phyloP scores from a whole-genome alignment of 345 rosid species.

The Pistacia vera region DNA sequence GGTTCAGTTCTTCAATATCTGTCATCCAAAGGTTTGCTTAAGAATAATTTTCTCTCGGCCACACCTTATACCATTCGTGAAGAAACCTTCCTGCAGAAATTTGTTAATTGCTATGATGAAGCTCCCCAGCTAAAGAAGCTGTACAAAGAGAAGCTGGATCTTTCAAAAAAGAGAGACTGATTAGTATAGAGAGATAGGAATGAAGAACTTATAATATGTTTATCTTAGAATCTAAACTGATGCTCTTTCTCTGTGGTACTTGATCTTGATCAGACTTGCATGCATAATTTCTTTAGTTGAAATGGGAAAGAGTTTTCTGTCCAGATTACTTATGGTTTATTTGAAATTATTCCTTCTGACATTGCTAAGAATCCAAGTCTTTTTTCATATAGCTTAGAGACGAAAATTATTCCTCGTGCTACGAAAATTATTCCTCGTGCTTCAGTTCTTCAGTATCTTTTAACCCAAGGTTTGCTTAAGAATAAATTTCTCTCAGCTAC shows the following conservation, averaged over 20 bases:
- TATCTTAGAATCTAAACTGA: too few species aligned
- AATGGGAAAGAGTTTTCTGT: too few species aligned
- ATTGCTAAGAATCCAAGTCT: slow-evolving; percentile 1
- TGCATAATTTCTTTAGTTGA: too few species aligned
- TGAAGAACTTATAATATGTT: too few species aligned
- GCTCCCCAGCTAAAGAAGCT: slow-evolving; percentile 16
- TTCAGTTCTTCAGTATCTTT: slow-evolving; percentile 5
- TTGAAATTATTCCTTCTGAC: neutral
- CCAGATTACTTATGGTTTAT: too few species aligned
- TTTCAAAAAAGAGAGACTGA: neutral
- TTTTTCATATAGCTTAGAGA: neutral
- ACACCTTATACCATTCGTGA: slow-evolving; percentile 2
- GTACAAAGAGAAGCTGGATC: slow-evolving; percentile 1
- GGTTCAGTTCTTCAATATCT: neutral
- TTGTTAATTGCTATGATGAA: slow-evolving; percentile 17
- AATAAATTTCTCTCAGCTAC: neutral
- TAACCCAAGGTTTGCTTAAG: slow-evolving; percentile 5
- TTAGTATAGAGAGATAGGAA: too few species aligned
- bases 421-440: slow-evolving; percentile 7
- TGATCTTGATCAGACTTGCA: too few species aligned
- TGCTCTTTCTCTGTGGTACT: too few species aligned
- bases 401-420: slow-evolving; percentile 6
- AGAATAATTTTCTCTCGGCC: neutral
- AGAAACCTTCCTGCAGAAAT: slow-evolving; percentile 15
- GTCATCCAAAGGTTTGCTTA: slow-evolving; percentile 2